These are phyloP conservation scores for Tulasnella sp. DNA, from an alignment of 768 basidiomycete species.

Conservation along the genomic window DNA sequence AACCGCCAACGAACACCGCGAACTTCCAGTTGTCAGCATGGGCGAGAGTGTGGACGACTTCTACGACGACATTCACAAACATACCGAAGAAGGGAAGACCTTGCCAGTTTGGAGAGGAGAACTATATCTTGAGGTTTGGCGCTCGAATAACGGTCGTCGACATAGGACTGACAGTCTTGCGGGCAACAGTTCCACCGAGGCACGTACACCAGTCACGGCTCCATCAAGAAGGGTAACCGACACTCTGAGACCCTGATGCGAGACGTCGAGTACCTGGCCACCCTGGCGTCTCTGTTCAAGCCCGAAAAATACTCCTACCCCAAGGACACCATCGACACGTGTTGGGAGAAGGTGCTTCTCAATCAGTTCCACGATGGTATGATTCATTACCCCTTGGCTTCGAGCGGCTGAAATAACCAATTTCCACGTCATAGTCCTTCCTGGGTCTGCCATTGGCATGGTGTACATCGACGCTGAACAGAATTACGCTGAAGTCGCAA, in stretches of 20 bases:
- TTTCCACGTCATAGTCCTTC: constrained; percentile 64
- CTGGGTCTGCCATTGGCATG: constrained; percentile 75
- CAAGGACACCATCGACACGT: constrained; percentile 73
- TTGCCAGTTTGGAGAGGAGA: constrained; percentile 93
- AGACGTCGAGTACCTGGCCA: constrained; percentile 87
- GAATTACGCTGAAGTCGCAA: constrained; percentile 76
- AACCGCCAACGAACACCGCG: constrained; percentile 74
- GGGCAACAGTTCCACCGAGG: constrained; percentile 79
- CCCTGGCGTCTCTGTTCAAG: constrained; percentile 71
- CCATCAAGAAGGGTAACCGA: constrained; percentile 96
- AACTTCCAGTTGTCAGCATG: constrained; percentile 87
- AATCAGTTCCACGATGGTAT: constrained; percentile 90
- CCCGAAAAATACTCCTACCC: constrained; percentile 72
- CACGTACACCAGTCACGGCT: constrained; percentile 78
- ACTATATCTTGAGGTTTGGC: constrained; percentile 76
- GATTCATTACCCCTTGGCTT: constrained; percentile 37
- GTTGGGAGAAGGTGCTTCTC: constrained; percentile 91
- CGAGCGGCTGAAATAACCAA: neutral
- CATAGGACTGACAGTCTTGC: neutral
- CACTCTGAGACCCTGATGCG: constrained; percentile 93
- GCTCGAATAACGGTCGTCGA: constrained; percentile 10
- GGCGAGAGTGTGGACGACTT: constrained; percentile 89
- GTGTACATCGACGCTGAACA: constrained; percentile 94
- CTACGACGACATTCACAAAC: constrained; percentile 73
- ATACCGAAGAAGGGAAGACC: constrained; percentile 63